Base-by-base conservation (phyloP, 139 green algal species). In the Closterium sp. region DNA sequence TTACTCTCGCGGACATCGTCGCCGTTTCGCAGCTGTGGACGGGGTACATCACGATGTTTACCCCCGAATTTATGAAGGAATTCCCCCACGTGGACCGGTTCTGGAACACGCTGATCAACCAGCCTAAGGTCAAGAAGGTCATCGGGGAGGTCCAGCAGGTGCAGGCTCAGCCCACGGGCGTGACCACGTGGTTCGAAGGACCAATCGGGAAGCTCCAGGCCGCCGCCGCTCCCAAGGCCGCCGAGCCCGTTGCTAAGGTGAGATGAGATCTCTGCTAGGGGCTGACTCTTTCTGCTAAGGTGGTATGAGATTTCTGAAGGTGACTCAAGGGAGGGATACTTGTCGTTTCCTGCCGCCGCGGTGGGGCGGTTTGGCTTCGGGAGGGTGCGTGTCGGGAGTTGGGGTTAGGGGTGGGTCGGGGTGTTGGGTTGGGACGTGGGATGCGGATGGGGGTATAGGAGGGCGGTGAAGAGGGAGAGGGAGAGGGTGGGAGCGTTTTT, bases 11-110 rank as follows among this genome's bases (percentile, higher is more conserved):
- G 1, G 93, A 95, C 86, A 87, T 93, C 69, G 55, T 93, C 69
- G 90, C 84, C 38, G 84, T 84, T 76, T 35, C 81, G 31, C 21
- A 89, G 34, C 28, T 94, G 55, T 76, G 55, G 55, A 76, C 55
- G 16, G 55, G 55, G 55, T 76, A 76, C 55, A 76, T 76, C 55
- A 76, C 55, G 55, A 76, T 76, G 55, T 76, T 76, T 76, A 87
- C 84, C 84, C 31, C 10, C 31, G 84, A 88, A 16, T 66, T 95
- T 38, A 94, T 95, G 55, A 94, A 95, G 34, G 43, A 87, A 30
- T 96, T 94, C 92, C 95, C 95, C 30, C 81, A 93, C 87, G 90
- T 96, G 5, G 84, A 86, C 81, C 93, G 95, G 19, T 96, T 93
- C 90, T 96, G 94, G 85, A 88, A 35, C n/a, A 96, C 95, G 6